Conservation (phyloP, 768 basidiomycete genomes). For the Agaricus subrufescens region DNA sequence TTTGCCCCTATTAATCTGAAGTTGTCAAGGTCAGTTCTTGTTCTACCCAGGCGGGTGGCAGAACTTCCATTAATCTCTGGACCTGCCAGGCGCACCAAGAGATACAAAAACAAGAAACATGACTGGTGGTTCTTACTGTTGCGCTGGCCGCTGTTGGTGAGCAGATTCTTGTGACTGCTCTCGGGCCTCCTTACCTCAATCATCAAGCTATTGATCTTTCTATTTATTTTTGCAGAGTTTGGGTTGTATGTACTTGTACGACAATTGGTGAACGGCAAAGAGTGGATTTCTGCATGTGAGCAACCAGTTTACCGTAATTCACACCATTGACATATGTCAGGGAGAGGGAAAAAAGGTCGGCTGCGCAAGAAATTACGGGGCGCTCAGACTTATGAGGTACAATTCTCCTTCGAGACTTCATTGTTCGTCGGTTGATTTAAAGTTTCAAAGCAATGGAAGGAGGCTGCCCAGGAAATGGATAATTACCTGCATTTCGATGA, state of each 20-base stretch:
- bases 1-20: slow-evolving; percentile 88
- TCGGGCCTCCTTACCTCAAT: not conserved
- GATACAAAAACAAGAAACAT: slow-evolving; percentile 39
- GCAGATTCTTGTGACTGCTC: slow-evolving; percentile 14
- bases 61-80: not conserved
- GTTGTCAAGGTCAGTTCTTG: slow-evolving; percentile 60
- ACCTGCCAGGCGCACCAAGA: slow-evolving; percentile 26
- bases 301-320: not conserved
- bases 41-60: not conserved
- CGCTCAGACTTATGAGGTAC: slow-evolving; percentile 69
- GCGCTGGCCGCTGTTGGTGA: slow-evolving; percentile 83
- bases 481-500: slow-evolving; percentile 78
- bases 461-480: slow-evolving; percentile 73
- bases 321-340: slow-evolving; percentile 28
- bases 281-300: slow-evolving; percentile 87
- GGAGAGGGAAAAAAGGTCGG: slow-evolving; percentile 80
- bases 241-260: slow-evolving; percentile 81
- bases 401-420: slow-evolving; percentile 8
- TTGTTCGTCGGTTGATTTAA: not conserved
- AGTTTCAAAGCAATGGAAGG: slow-evolving; percentile 74
- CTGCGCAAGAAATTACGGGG: slow-evolving; percentile 72
- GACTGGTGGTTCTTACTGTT: slow-evolving; percentile 77
- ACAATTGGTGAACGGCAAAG: slow-evolving; percentile 91
- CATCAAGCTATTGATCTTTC: slow-evolving; percentile 72
- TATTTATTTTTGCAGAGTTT: slow-evolving; percentile 83